A percentile compares a stretch with the other conserved stretches of the same genome.
Evolutionary conservation across 176 grass and related monocot species (phyloP).

Genomic region (Eleusine coracana): DNA sequence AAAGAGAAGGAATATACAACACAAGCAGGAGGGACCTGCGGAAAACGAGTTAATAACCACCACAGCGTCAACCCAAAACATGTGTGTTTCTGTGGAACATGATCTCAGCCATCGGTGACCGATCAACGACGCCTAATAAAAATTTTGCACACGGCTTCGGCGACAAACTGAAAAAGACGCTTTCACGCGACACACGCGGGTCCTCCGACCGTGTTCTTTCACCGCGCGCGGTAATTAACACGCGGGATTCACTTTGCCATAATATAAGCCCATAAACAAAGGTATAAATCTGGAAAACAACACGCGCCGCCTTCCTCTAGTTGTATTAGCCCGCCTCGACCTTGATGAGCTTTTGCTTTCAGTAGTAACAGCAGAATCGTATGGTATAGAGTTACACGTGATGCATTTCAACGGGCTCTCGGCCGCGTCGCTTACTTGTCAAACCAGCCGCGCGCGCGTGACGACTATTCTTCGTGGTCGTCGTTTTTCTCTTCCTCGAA

Average conservation of each 20-base stretch:
- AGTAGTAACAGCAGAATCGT: background rate
- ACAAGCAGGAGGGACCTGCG: too few relatives aligned
- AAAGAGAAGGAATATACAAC: too few relatives aligned
- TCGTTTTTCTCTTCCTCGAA: background rate
- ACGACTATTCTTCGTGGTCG: background rate
- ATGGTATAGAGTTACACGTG: background rate
- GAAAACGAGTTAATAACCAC: too few relatives aligned
- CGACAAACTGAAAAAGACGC: background rate
- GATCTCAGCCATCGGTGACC: background rate
- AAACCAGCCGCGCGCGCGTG: background rate
- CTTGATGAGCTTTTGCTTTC: too few relatives aligned
- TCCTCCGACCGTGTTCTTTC: too few relatives aligned
- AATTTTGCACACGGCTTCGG: background rate
- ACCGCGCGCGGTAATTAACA: background rate
- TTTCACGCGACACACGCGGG: background rate
- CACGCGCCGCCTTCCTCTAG: background rate
- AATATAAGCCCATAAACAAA: background rate
- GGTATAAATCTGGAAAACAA: background rate
- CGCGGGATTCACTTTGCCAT: background rate
- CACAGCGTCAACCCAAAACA: background rate
- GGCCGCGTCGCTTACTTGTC: slow-evolving; percentile 18
- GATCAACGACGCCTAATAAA: background rate
- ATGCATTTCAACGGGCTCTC: background rate
- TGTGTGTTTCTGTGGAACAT: background rate
- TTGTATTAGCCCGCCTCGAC: background rate